Conservation (phyloP, 2,329 filamentous ascomycete species). For the Fusarium tuaranense region DNA sequence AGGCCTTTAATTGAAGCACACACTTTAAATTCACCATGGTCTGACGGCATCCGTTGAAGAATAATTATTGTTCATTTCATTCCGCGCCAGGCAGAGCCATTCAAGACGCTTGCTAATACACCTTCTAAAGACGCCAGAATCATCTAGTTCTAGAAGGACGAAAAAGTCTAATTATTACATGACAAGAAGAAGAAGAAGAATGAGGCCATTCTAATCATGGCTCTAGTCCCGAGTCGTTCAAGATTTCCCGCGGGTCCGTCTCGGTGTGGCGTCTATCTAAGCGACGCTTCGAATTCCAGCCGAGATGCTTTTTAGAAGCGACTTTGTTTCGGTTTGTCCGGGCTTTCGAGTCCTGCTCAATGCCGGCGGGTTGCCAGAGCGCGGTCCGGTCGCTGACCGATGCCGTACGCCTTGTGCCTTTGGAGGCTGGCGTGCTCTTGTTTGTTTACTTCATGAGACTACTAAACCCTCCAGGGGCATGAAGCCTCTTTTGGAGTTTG, state of each 20-base stretch:
- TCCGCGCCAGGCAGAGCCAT: constrained; percentile 13
- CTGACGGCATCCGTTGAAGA: neutral
- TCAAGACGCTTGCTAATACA: neutral
- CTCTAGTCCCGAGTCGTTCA: constrained; percentile 4
- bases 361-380: neutral
- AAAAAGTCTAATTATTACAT: constrained; percentile 24
- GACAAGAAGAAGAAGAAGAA: neutral
- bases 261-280: constrained; percentile 21
- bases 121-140: neutral
- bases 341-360: constrained; percentile 23
- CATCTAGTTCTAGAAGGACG: constrained; percentile 19
- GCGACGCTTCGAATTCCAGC: constrained; percentile 9
- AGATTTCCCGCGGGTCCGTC: neutral
- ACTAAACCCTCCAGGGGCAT: constrained; percentile 52
- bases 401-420: neutral
- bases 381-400: neutral
- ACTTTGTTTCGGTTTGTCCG: neutral
- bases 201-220: neutral
- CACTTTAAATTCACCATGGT: neutral
- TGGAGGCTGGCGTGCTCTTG: neutral
- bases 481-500: constrained; percentile 3
- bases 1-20: neutral
- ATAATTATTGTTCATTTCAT: constrained; percentile 4
- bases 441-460: constrained; percentile 55
- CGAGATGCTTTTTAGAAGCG: neutral